A percentile compares a stretch with the other conserved stretches of the same genome.
Evolutionary conservation across 2,329 filamentous ascomycete species (phyloP).

Genomic region (Orbilia oligospora): DNA sequence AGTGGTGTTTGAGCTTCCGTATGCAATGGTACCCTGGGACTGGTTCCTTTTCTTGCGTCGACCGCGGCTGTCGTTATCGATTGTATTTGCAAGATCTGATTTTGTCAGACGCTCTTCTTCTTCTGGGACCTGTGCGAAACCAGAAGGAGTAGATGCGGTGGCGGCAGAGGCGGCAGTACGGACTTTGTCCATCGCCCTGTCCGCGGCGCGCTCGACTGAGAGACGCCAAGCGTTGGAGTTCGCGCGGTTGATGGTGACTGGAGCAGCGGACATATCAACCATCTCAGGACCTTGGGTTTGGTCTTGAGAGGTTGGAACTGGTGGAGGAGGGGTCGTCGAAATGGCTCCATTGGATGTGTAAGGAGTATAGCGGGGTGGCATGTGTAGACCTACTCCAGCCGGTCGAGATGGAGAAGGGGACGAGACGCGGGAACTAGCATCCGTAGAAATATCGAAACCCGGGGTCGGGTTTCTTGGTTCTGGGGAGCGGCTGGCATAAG

Average conservation of each 20-base stretch:
- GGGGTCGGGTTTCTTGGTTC: constrained; percentile 48
- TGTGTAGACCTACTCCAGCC: constrained; percentile 45
- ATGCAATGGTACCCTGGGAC: constrained; percentile 26
- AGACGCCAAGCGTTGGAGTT: constrained; percentile 58
- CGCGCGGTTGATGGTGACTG: constrained; percentile 46
- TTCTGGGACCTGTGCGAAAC: constrained; percentile 52
- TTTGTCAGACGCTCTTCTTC: constrained; percentile 54
- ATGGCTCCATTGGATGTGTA: constrained; percentile 32
- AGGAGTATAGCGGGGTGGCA: constrained; percentile 58
- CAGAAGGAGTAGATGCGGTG: constrained; percentile 11
- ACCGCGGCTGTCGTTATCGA: constrained; percentile 43
- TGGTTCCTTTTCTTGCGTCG: constrained; percentile 55
- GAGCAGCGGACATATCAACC: constrained; percentile 44
- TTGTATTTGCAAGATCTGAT: constrained; percentile 51
- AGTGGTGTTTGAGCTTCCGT: constrained; percentile 17
- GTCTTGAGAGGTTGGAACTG: constrained; percentile 15
- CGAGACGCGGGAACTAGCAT: constrained; percentile 56
- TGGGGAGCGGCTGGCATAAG: constrained; percentile 27
- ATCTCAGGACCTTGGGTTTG: constrained; percentile 19
- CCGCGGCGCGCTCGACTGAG: constrained; percentile 57
- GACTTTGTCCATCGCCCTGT: constrained; percentile 57
- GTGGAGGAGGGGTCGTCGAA: constrained; percentile 31
- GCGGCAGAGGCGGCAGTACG: constrained; percentile 39
- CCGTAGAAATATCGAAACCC: constrained; percentile 50
- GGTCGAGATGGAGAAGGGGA: constrained; percentile 46